phyloP scores from a whole-genome alignment of 371 early-diverging fungal genomes.

The Mortierella sp. region DNA sequence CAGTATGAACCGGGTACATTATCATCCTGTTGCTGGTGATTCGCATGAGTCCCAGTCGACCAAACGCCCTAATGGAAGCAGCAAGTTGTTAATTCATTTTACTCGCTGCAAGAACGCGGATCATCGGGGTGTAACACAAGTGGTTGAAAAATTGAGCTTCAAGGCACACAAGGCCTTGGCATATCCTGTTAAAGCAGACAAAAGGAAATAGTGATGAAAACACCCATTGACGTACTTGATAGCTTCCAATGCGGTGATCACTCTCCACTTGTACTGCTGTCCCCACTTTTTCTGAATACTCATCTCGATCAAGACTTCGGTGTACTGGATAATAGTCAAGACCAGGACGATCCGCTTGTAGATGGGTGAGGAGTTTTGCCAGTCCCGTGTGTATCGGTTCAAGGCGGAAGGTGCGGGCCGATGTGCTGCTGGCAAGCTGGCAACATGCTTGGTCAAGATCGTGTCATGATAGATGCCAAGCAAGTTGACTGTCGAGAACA shows the following conservation, averaged over 20 bases:
- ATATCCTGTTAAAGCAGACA: too few species aligned
- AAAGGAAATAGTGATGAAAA: too few species aligned
- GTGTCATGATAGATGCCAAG: slow-evolving; percentile 90
- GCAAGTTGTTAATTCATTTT: too few species aligned
- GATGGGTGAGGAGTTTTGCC: slow-evolving; percentile 60
- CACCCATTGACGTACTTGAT: slow-evolving; percentile 84
- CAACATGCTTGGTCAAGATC: slow-evolving; percentile 77
- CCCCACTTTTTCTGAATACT: slow-evolving; percentile 76
- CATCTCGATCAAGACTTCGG: slow-evolving; percentile 91
- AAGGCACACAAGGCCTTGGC: too few species aligned
- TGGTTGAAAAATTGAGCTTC: slow-evolving; percentile 11
- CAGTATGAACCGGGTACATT: slow-evolving; percentile 71
- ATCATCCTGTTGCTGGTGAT: slow-evolving; percentile 74
- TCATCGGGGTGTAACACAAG: slow-evolving; percentile 42
- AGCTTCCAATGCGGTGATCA: slow-evolving; percentile 75
- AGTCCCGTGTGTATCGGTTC: slow-evolving; percentile 82
- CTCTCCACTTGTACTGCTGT: slow-evolving; percentile 71
- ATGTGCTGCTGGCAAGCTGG: slow-evolving; percentile 55
- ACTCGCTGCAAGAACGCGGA: background rate
- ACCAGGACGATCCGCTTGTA: slow-evolving; percentile 69
- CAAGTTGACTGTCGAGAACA: slow-evolving; percentile 85
- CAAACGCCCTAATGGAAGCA: slow-evolving; percentile 59
- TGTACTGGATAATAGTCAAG: slow-evolving; percentile 79
- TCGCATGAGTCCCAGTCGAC: slow-evolving; percentile 69
- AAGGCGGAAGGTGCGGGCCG: slow-evolving; percentile 68